Conservation (phyloP, 2,329 filamentous ascomycete genomes). For the Pyricularia sp. region DNA sequence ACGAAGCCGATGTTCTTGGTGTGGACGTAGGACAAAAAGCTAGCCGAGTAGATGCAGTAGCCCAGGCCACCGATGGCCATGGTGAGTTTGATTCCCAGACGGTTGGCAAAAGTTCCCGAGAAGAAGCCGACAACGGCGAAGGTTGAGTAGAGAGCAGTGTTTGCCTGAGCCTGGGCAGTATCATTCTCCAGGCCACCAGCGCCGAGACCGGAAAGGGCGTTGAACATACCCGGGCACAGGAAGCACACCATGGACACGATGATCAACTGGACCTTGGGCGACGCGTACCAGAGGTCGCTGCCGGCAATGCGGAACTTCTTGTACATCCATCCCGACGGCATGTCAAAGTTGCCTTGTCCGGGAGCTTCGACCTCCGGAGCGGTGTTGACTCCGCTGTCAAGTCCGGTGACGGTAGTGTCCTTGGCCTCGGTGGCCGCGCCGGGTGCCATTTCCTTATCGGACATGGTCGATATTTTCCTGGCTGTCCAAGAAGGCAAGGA, state of each 20-base stretch:
- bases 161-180: conserved; percentile 19
- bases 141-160: conserved; percentile 36
- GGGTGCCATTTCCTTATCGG: conserved; percentile 1
- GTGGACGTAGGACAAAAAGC: conserved; percentile 63
- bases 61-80: conserved; percentile 66
- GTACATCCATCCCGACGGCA: conserved; percentile 58
- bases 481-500: no score
- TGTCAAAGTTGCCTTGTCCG: conserved; percentile 12
- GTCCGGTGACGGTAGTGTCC: background rate
- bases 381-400: background rate
- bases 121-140: conserved; percentile 56
- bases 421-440: background rate
- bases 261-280: conserved; percentile 60
- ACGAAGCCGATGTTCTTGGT: conserved; percentile 59
- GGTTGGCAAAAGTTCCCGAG: conserved; percentile 71
- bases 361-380: background rate
- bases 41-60: conserved; percentile 65
- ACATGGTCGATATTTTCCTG: background rate
- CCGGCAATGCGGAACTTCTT: conserved; percentile 45
- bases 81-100: conserved; percentile 58
- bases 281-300: conserved; percentile 57
- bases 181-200: conserved; percentile 16
- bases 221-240: conserved; percentile 19
- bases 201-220: conserved; percentile 17
- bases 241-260: conserved; percentile 62